Conservation (phyloP, 2,329 filamentous ascomycete species). For the Sphaceloma murrayae region DNA sequence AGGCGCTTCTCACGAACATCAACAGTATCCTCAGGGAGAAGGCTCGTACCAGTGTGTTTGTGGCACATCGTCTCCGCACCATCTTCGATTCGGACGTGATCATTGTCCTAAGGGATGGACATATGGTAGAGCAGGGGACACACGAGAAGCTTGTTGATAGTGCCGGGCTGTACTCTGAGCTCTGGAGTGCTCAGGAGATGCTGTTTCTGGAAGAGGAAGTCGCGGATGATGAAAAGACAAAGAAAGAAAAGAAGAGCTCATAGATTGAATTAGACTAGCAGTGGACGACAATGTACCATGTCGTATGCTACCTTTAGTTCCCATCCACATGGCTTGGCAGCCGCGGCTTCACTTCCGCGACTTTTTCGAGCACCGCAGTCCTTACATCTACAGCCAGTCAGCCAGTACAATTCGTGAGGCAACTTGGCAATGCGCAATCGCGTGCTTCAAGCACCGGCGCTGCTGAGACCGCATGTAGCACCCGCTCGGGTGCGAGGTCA, state of each 20-base stretch:
- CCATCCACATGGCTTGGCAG: background rate
- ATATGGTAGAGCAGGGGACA: constrained; percentile 80
- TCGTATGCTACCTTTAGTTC: no score
- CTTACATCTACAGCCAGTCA: no score
- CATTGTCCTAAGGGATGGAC: constrained; percentile 75
- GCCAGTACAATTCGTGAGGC: no score
- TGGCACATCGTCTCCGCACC: constrained; percentile 83
- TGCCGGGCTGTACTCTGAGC: constrained; percentile 72
- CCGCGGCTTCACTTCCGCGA: background rate
- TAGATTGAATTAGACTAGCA: background rate
- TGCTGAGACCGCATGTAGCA: background rate
- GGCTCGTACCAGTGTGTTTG: constrained; percentile 80
- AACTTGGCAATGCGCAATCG: constrained; percentile 6
- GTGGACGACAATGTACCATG: no score
- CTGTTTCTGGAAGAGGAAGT: constrained; percentile 28
- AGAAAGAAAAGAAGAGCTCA: background rate
- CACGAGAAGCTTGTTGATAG: constrained; percentile 73
- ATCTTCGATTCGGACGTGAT: constrained; percentile 90
- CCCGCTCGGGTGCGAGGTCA: background rate
- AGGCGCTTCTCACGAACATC: constrained; percentile 82
- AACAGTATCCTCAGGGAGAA: constrained; percentile 87
- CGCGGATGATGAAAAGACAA: background rate
- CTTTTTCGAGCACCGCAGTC: no score
- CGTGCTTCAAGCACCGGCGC: constrained; percentile 1
- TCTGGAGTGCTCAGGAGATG: constrained; percentile 59